Evolutionary conservation across 2,329 filamentous ascomycete genomes (phyloP).

Genomic region (Ascochyta pisi): DNA sequence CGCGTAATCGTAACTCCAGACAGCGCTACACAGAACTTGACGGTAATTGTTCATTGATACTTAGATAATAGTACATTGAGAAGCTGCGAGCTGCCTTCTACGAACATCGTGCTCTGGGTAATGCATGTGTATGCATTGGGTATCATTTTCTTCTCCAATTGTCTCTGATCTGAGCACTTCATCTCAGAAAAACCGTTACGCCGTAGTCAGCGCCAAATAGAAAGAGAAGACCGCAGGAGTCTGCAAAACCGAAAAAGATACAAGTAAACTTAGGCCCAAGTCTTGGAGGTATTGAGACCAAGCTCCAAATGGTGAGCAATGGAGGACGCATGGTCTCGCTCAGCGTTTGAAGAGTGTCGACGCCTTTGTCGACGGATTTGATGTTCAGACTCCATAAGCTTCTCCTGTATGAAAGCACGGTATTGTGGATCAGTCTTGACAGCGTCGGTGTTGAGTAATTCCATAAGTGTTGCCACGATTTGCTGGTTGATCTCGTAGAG

Average conservation of each 20-base stretch:
- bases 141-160: constrained; percentile 13
- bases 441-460: constrained; percentile 60
- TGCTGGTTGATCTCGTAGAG: constrained; percentile 59
- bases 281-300: constrained; percentile 35
- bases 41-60: not conserved
- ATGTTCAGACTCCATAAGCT: constrained; percentile 61
- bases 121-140: constrained; percentile 13
- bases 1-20: no score
- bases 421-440: constrained; percentile 55
- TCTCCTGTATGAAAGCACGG: constrained; percentile 59
- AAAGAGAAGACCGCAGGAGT: not conserved
- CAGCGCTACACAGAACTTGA: not conserved
- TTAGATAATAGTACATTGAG: not conserved
- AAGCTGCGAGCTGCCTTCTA: not conserved
- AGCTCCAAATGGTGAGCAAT: constrained; percentile 47
- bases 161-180: constrained; percentile 43
- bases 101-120: not conserved
- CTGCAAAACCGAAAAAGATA: not conserved
- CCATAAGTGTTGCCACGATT: constrained; percentile 62
- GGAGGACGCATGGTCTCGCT: constrained; percentile 44
- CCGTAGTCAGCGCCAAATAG: constrained; percentile 11
- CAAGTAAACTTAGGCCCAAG: constrained; percentile 29
- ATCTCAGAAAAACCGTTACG: constrained; percentile 36
- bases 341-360: constrained; percentile 45
- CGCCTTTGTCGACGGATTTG: constrained; percentile 55